Evolutionary conservation across 192 early-diverging fungal genomes (phyloP).

Genomic region (Entrophospora sp.): DNA sequence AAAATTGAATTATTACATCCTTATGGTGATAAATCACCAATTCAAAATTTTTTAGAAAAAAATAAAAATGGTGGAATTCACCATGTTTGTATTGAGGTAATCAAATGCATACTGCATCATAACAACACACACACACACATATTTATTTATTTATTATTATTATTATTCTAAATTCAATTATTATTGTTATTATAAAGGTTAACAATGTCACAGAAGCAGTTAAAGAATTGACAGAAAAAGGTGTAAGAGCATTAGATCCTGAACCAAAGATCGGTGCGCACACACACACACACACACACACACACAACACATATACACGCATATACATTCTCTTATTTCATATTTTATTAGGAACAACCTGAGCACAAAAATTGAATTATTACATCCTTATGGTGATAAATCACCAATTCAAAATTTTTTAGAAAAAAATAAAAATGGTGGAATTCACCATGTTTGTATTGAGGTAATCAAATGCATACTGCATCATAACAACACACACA

Average conservation of each 20-base stretch:
- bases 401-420: conserved; percentile 72
- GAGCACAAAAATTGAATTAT: conserved; percentile 79
- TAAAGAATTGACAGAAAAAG: conserved; percentile 50
- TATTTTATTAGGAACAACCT: conserved; percentile 43
- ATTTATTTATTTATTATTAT: background rate
- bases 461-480: too few species aligned
- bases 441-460: conserved; percentile 80
- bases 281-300: conserved; percentile 67
- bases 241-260: conserved; percentile 54
- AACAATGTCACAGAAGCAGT: conserved; percentile 61
- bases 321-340: background rate
- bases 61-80: conserved; percentile 78
- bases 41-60: conserved; percentile 67
- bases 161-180: background rate
- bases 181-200: conserved; percentile 29
- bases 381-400: conserved; percentile 65
- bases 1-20: conserved; percentile 78
- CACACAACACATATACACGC: too few species aligned
- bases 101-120: too few species aligned
- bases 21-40: conserved; percentile 66
- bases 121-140: background rate
- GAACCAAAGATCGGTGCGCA: conserved; percentile 79
- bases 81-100: conserved; percentile 73
- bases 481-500: background rate
- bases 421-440: conserved; percentile 69